phyloP scores from a whole-genome alignment of 2,329 filamentous ascomycete genomes.

The Hypomyces rosellus region DNA sequence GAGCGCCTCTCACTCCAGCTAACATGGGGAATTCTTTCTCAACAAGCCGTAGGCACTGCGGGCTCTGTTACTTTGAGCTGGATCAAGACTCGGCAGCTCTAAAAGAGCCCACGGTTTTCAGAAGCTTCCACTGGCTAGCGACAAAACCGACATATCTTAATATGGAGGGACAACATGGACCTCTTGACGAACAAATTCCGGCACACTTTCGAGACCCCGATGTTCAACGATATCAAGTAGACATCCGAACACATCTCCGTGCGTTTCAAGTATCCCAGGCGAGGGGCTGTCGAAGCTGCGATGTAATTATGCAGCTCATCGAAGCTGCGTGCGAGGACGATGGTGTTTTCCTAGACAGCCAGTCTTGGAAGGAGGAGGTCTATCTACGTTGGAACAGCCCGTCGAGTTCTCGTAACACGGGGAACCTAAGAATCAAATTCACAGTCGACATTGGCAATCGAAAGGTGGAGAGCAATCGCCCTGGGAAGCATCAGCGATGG shows the following conservation, averaged over 20 bases:
- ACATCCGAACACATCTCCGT: neutral
- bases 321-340: constrained; percentile 1
- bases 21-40: constrained; percentile 5
- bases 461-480: neutral
- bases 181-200: constrained; percentile 5
- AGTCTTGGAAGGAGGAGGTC: neutral
- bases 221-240: neutral
- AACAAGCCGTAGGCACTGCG: neutral
- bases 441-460: neutral
- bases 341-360: neutral
- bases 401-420: neutral
- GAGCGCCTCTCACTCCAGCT: too few species aligned
- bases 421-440: neutral
- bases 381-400: neutral
- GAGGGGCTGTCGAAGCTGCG: constrained; percentile 5
- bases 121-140: neutral
- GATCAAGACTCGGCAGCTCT: constrained; percentile 1
- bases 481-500: neutral
- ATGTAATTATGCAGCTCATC: neutral
- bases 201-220: neutral
- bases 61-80: constrained; percentile 9
- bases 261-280: neutral
- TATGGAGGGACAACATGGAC: neutral
- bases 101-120: neutral
- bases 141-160: neutral